Evolutionary conservation across 2,329 filamentous ascomycete genomes (phyloP), one percentile per base, ranked within the genome.

Genomic region (Pseudogymnoascus verrucosus): DNA sequence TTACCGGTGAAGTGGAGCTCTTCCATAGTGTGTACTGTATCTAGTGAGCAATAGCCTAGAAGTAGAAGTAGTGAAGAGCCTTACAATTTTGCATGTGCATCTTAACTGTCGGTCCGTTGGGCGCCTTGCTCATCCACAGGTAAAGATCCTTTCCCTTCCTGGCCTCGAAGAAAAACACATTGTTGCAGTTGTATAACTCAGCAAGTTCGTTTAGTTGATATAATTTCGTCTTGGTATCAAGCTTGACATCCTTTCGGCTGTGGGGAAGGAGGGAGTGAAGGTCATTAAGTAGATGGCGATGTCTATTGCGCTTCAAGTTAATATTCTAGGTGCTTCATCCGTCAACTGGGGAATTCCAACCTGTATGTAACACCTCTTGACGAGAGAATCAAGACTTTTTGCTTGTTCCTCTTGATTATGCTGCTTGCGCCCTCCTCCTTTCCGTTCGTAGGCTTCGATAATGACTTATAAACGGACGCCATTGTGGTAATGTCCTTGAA

Each of bases 1-100:
- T 99, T 99, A 62, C 95, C 95, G 14, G 92, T 93, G 76, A 99
- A 98, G 73, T 96, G 91, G 37, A 99, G 82, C 76, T 99, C 95
- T 73, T 93, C 91, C 91, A 96, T 96, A 8, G 93, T 97, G 78
- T 97, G 93, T 73, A 97, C 83, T 90, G 69, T 73, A 74, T 34
- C 75, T 75, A 67, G 51, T 47, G 14, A 44, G 36, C 28, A 37
- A 62, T n/a, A 19, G n/a, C 26, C 11, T 6, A 6, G 21, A 26
- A 61, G 14, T 23, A 42, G 21, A 64, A 16, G 28, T 37, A 31
- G 21, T 16, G 19, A 26, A 59, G 28, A 26, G 42, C 60, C 81
- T 73, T 76, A 88, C 86, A 74, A 72, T 92, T 93, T 75, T 95
- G 90, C 61, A 91, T 80, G 73, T 95, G 90, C 76, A 95, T 83